phyloP scores from a whole-genome alignment of 164 flowering plant species.

The Aristolochia californica region DNA sequence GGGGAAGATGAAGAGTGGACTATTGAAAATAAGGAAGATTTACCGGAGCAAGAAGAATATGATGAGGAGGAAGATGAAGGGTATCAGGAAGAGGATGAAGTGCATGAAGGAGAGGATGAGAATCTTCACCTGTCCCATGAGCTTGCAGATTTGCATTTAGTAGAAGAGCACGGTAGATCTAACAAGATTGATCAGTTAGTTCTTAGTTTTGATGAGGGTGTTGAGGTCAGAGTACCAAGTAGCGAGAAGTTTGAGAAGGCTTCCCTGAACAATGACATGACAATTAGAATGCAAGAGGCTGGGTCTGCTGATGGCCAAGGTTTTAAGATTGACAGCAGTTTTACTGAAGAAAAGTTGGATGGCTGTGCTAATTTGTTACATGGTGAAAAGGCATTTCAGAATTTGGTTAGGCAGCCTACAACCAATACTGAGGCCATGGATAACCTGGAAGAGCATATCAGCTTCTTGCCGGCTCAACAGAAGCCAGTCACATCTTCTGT shows the following conservation, averaged over 20 bases:
- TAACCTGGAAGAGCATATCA: constrained; percentile 20
- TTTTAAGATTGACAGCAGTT: constrained; percentile 16
- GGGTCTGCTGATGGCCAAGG: constrained; percentile 22
- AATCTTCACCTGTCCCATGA: constrained; percentile 43
- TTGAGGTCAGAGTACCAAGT: constrained; percentile 52
- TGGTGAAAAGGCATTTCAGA: constrained; percentile 30
- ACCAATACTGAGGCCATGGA: constrained; percentile 11
- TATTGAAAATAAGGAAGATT: constrained; percentile 36
- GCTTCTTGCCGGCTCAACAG: constrained; percentile 19
- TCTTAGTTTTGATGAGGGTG: constrained; percentile 75
- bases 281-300: constrained; percentile 20
- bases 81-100: constrained; percentile 78
- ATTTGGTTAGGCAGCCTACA: constrained; percentile 11
- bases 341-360: constrained; percentile 20
- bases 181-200: constrained; percentile 37
- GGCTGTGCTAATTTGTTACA: constrained; percentile 17
- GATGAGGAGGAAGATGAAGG: constrained; percentile 69
- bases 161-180: constrained; percentile 41
- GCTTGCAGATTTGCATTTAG: constrained; percentile 48
- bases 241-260: constrained; percentile 46
- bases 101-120: constrained; percentile 56
- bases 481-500: constrained; percentile 21
- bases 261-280: constrained; percentile 27
- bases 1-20: constrained; percentile 85
- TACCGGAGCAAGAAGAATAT: constrained; percentile 88